A percentile compares a stretch with the other conserved stretches of the same genome.
These are phyloP conservation scores for Pisolithus thermaeus DNA, from an alignment of 1,284 basidiomycete species.

Conservation along the genomic window DNA sequence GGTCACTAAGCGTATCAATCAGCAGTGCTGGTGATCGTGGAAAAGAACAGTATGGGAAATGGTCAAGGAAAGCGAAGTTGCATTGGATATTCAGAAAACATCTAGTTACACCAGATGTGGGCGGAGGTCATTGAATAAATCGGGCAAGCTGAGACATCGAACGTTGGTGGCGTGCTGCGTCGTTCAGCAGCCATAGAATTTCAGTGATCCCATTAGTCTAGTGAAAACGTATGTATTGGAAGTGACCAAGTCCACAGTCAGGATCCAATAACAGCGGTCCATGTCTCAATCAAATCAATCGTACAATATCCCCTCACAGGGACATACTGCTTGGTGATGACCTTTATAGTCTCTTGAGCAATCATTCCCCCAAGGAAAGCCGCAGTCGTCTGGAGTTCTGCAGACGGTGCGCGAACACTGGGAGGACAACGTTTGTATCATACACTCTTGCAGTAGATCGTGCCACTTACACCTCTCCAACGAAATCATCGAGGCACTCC, in stretches of 20 bases:
- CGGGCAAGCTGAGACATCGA: too few species aligned
- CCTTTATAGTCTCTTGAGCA: slow-evolving; percentile 97
- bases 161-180: too few species aligned
- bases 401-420: slow-evolving; percentile 76
- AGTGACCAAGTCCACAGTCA: slow-evolving; percentile 1
- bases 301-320: slow-evolving; percentile 86
- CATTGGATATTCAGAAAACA: too few species aligned
- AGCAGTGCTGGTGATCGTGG: too few species aligned
- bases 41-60: too few species aligned
- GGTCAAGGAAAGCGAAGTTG: too few species aligned
- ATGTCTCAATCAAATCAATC: slow-evolving; percentile 81
- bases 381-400: slow-evolving; percentile 88
- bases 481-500: slow-evolving; percentile 56
- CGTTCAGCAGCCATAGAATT: too few species aligned
- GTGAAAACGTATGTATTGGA: too few species aligned
- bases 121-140: too few species aligned
- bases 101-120: too few species aligned
- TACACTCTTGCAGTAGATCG: background rate
- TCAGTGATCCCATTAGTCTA: too few species aligned
- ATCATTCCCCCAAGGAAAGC: slow-evolving; percentile 92
- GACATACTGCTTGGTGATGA: slow-evolving; percentile 94
- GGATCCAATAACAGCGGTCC: slow-evolving; percentile 53
- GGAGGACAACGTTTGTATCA: slow-evolving; percentile 5
- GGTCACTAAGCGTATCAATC: too few species aligned
- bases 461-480: slow-evolving; percentile 73